phyloP scores from a whole-genome alignment of 1,139 yeast genomes.

The Scheffersomyces parashehatae region DNA sequence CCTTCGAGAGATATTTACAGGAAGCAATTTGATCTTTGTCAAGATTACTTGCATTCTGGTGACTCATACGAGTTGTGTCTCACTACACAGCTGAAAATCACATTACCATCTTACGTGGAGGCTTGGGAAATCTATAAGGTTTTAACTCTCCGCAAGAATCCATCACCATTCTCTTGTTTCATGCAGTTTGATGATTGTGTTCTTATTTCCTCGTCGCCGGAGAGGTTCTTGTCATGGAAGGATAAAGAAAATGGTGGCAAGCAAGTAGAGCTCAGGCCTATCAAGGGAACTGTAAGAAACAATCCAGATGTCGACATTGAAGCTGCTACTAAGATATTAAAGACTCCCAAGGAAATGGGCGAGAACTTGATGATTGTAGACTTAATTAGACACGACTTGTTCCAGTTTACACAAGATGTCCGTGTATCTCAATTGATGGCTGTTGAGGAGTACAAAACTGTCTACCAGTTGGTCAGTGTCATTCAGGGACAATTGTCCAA shows the following conservation, averaged over 20 bases:
- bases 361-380: conserved; percentile 98
- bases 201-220: conserved; percentile 90
- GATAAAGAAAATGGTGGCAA: conserved; percentile 29
- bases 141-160: conserved; percentile 65
- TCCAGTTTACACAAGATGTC: conserved; percentile 66
- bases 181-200: conserved; percentile 71
- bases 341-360: conserved; percentile 91
- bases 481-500: conserved; percentile 62
- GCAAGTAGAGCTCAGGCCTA: conserved; percentile 82
- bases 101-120: conserved; percentile 42
- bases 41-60: conserved; percentile 70
- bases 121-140: conserved; percentile 84
- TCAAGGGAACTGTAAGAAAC: conserved; percentile 90
- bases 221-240: conserved; percentile 84
- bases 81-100: conserved; percentile 73
- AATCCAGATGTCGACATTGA: conserved; percentile 50
- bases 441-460: conserved; percentile 90
- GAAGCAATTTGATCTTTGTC: conserved; percentile 62
- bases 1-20: conserved; percentile 61
- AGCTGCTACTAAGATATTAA: conserved; percentile 63
- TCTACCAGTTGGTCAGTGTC: conserved; percentile 88
- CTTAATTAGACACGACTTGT: conserved; percentile 87
- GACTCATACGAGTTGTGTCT: conserved; percentile 94
- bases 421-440: conserved; percentile 78
- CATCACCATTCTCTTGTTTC: conserved; percentile 90